phyloP scores from a whole-genome alignment of 108 stramenopile species.

The Epithemia pelagica region DNA sequence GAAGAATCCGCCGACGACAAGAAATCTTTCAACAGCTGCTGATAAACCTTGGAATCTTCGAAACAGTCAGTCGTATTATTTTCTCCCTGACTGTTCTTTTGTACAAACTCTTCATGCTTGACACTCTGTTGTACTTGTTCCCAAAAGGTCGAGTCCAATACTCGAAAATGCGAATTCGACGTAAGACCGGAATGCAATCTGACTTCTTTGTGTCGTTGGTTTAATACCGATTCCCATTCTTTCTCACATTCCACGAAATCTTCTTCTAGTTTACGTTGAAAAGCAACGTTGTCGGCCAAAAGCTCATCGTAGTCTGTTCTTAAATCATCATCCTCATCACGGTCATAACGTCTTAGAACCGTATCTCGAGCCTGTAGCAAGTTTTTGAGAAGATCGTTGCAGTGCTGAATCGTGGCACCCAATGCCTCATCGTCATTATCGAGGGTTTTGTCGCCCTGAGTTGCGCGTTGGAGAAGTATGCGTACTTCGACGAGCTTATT shows the following conservation, averaged over 20 bases:
- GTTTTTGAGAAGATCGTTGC: slow-evolving; percentile 25
- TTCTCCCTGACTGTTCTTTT: too few species aligned
- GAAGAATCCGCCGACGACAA: slow-evolving; percentile 26
- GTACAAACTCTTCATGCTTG: slow-evolving; percentile 20
- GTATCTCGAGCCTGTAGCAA: slow-evolving; percentile 29
- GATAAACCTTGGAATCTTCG: slow-evolving; percentile 91
- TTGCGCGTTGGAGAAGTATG: slow-evolving; percentile 61
- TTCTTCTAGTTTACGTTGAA: slow-evolving; percentile 26
- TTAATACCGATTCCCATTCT: slow-evolving; percentile 45
- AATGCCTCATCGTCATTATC: neutral
- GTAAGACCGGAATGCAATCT: slow-evolving; percentile 41
- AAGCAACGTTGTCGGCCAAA: slow-evolving; percentile 7
- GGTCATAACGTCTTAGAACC: slow-evolving; percentile 4
- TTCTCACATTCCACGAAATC: slow-evolving; percentile 50
- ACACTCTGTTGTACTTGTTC: slow-evolving; percentile 47
- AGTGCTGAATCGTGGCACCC: slow-evolving; percentile 11
- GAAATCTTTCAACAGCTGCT: slow-evolving; percentile 87
- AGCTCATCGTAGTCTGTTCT: slow-evolving; percentile 16
- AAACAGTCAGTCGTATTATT: too few species aligned
- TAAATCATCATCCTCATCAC: slow-evolving; percentile 8
- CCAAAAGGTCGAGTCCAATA: slow-evolving; percentile 46
- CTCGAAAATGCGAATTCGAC: slow-evolving; percentile 30
- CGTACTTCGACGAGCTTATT: slow-evolving; percentile 53
- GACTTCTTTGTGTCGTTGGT: slow-evolving; percentile 55
- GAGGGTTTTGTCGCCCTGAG: slow-evolving; percentile 11